Evolutionary conservation across 208 protist genomes (phyloP), one percentile per base, ranked within the genome.

Genomic region (Leishmania arabica): DNA sequence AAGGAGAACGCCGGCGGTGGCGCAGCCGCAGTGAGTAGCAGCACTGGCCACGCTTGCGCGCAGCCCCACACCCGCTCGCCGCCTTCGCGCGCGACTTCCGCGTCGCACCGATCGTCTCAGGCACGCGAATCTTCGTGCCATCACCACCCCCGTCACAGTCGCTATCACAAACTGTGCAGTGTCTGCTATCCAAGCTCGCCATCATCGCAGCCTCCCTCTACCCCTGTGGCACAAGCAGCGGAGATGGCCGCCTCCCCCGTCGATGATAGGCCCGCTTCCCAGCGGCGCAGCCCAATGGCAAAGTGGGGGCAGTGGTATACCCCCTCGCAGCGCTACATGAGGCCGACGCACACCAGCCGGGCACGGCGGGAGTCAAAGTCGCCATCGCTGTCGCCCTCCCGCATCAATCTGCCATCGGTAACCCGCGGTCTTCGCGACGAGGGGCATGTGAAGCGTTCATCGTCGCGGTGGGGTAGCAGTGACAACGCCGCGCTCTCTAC

Each of bases 321-420:
- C 34, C 64, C 82, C 15, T 64, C 70, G 15, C 70, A 62, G 27
- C 78, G 80, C 31, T 86, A 83, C 78, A 82, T 88, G 84, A 54
- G 56, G 37, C 79, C 89, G 49, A 82, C 85, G 6, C 76, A 86
- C 47, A 79, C 88, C 60, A 88, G 84, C 27, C 37, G 81, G 27
- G 60, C 73, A 79, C 84, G 79, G 34, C 79, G 56, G 19, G 56
- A 78, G n/a, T 71, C 78, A 27, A 37, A 64, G 56, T 51, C 40
- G 74, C 74, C 7, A 8, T 58, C 79, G 0, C 49, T 62, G 15
- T 69, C 83, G 31, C 66, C 64, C 21, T 49, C 42, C 15, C 78
- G 53, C 56, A 45, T 31, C 54, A 77, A 24, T 58, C 17, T 56
- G 34, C 40, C 56, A 19, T 21, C 5, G 31, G 47, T 9, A 7